These are phyloP conservation scores for Petunia axillaris DNA, from an alignment of 257 asterid species.

Conservation along the genomic window DNA sequence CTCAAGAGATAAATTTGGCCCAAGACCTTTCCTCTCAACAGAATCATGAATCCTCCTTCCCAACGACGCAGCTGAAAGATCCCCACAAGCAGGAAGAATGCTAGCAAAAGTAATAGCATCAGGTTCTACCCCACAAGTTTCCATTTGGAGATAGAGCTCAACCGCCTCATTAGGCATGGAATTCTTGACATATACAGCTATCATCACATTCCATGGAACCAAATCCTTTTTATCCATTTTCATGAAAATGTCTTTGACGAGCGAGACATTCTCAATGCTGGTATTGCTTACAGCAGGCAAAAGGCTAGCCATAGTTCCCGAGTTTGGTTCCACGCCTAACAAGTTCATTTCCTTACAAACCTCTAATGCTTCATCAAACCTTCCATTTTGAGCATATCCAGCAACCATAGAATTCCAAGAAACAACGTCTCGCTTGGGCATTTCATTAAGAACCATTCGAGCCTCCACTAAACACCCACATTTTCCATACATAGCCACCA, in stretches of 20 bases:
- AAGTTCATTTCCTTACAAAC: conserved; percentile 75
- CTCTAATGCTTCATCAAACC: conserved; percentile 68
- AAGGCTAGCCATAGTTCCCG: conserved; percentile 94
- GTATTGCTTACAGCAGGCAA: conserved; percentile 77
- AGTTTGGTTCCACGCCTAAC: conserved; percentile 56
- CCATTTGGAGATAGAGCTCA: conserved; percentile 65
- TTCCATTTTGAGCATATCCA: conserved; percentile 68
- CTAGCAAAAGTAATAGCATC: conserved; percentile 72
- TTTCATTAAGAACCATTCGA: conserved; percentile 59
- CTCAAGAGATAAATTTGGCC: conserved; percentile 72
- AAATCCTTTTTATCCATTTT: conserved; percentile 53
- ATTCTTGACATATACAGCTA: conserved; percentile 62
- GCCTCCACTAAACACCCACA: conserved; percentile 69
- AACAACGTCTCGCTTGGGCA: conserved; percentile 66
- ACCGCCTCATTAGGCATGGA: conserved; percentile 76
- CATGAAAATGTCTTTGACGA: conserved; percentile 64
- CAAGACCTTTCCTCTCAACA: conserved; percentile 46
- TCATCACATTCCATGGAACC: conserved; percentile 94
- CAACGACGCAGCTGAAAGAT: conserved; percentile 64
- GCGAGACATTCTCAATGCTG: conserved; percentile 56
- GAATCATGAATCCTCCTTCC: conserved; percentile 69
- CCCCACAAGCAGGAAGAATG: conserved; percentile 95
- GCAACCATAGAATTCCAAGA: conserved; percentile 92
- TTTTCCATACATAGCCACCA: conserved; percentile 88
- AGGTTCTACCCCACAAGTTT: conserved; percentile 51